Percentiles rank a stretch among this genome's conserved stretches.
Conservation (phyloP, 192 early-diverging fungal genomes). For the Bifiguratus adelaidae region DNA sequence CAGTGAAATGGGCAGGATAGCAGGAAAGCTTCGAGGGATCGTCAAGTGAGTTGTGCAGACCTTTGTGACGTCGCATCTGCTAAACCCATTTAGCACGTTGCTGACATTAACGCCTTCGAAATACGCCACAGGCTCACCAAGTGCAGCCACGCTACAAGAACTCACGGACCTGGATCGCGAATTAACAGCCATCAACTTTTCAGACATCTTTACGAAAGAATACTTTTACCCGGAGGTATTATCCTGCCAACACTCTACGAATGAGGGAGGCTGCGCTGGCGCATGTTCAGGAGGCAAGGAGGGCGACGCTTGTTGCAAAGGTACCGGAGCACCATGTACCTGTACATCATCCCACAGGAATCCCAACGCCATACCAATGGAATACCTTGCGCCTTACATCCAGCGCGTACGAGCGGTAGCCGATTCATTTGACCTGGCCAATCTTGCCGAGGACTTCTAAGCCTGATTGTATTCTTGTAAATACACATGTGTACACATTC, state of each 20-base stretch:
- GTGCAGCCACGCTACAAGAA: neutral
- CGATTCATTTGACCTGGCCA: too few species aligned
- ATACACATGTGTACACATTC: too few species aligned
- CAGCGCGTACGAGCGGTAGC: too few species aligned
- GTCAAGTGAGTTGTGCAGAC: constrained; percentile 24
- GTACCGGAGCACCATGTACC: too few species aligned
- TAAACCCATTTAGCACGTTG: neutral
- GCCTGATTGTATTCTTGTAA: too few species aligned
- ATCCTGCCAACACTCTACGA: too few species aligned
- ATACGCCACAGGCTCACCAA: neutral
- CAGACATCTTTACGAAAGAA: neutral
- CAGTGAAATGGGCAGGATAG: constrained; percentile 26
- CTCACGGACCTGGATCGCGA: neutral
- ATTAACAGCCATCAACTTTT: neutral
- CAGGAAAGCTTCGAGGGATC: constrained; percentile 42
- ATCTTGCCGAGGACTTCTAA: too few species aligned
- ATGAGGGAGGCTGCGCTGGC: neutral
- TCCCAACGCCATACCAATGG: too few species aligned
- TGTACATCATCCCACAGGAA: too few species aligned
- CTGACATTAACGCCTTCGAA: neutral
- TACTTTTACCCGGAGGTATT: neutral
- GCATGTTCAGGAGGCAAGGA: neutral
- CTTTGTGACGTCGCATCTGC: neutral
- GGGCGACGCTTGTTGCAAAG: neutral
- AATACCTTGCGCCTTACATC: too few species aligned